Conservation (phyloP, 2,329 filamentous ascomycete species). For the Amauroascus verrucosus region DNA sequence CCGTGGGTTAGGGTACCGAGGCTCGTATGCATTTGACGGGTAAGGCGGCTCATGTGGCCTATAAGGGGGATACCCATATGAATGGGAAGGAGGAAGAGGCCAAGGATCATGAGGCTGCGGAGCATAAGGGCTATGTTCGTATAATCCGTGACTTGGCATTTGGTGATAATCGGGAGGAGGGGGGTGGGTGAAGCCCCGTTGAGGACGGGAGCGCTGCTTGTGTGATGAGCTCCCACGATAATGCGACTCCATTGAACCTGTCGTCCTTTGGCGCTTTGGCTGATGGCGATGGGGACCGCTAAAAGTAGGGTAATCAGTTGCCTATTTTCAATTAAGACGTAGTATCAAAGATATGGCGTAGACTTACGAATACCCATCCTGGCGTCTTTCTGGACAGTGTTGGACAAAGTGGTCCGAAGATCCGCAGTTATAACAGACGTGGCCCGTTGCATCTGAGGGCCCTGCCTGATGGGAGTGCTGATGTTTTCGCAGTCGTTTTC, state of each 20-base stretch:
- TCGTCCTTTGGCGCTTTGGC: conserved; percentile 23
- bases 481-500: conserved; percentile 16
- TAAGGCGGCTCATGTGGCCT: conserved; percentile 18
- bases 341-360: background rate
- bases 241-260: conserved; percentile 9
- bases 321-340: background rate
- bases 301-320: conserved; percentile 11
- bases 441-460: conserved; percentile 8
- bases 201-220: conserved; percentile 17
- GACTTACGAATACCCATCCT: conserved; percentile 26
- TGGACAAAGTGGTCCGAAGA: conserved; percentile 26
- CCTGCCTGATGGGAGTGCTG: conserved; percentile 11
- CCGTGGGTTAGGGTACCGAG: conserved; percentile 15
- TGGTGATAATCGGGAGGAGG: conserved; percentile 19
- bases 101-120: conserved; percentile 17
- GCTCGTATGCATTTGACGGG: conserved; percentile 15
- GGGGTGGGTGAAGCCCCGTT: conserved; percentile 19
- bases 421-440: conserved; percentile 29
- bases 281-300: conserved; percentile 17
- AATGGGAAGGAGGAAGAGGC: conserved; percentile 17
- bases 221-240: conserved; percentile 17
- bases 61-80: conserved; percentile 20
- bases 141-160: conserved; percentile 16
- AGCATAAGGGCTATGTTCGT: conserved; percentile 18
- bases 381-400: conserved; percentile 26